These are phyloP conservation scores for Entomortierella parvispora DNA, from an alignment of 192 early-diverging fungal species.

Conservation along the genomic window DNA sequence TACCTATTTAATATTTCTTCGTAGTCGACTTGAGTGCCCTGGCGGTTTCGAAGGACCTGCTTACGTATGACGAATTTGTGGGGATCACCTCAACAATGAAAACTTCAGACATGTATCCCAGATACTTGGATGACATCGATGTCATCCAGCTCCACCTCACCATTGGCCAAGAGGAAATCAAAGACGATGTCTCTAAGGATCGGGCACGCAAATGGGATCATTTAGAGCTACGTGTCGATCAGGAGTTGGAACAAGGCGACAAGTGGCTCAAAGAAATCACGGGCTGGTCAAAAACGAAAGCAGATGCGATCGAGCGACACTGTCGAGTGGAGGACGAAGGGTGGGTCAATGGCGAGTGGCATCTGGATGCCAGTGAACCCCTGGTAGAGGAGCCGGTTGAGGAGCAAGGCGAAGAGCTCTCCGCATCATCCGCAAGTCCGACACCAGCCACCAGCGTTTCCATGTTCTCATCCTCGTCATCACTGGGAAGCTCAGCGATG, in stretches of 20 bases:
- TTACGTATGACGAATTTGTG: constrained; percentile 39
- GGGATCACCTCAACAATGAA: constrained; percentile 35
- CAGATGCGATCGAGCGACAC: constrained; percentile 24
- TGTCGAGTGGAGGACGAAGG: background rate
- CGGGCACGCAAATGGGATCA: constrained; percentile 40
- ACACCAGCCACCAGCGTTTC: too few species aligned
- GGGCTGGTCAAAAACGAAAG: constrained; percentile 16
- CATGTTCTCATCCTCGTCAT: too few species aligned
- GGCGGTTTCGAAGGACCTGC: constrained; percentile 17
- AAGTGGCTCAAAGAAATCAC: constrained; percentile 35
- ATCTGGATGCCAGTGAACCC: background rate
- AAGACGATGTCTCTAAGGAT: constrained; percentile 13
- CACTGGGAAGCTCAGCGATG: too few species aligned
- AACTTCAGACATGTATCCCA: constrained; percentile 9
- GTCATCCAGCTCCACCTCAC: constrained; percentile 35
- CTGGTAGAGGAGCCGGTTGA: constrained; percentile 26
- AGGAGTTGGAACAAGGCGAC: constrained; percentile 26
- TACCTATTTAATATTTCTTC: background rate
- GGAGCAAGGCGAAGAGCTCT: constrained; percentile 10
- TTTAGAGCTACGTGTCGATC: constrained; percentile 26
- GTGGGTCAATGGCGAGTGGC: background rate
- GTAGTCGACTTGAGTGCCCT: constrained; percentile 40
- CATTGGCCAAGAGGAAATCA: constrained; percentile 12
- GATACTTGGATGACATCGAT: constrained; percentile 24
- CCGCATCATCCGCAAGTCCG: too few species aligned